A percentile compares a stretch with the other conserved stretches of the same genome.
Evolutionary conservation across 208 protist species (phyloP).

Genomic region (Leishmania aethiopica): DNA sequence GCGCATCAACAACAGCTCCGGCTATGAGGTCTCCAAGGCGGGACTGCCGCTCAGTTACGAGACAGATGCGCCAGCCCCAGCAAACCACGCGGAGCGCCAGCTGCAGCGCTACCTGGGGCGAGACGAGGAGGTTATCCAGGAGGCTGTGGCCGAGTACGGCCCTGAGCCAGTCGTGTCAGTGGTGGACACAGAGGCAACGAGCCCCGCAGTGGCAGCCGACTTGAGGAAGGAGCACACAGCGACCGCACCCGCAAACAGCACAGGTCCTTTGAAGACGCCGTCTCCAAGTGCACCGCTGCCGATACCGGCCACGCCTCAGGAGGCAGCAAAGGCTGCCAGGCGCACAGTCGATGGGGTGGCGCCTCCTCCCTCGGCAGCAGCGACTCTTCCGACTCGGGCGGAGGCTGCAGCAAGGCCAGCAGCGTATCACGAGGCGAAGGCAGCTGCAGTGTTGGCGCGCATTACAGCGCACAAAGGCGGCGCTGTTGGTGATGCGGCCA

Average conservation of each 20-base stretch:
- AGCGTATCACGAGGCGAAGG: not conserved
- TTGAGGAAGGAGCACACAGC: not conserved
- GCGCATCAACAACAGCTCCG: not conserved
- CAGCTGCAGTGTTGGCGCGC: not conserved
- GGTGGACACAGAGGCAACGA: not conserved
- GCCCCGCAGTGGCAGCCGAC: too few species aligned
- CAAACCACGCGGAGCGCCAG: constrained; percentile 30
- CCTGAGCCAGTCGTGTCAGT: not conserved
- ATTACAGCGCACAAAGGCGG: not conserved
- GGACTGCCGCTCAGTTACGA: constrained; percentile 42
- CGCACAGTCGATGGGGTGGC: not conserved
- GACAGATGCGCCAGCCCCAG: constrained; percentile 30
- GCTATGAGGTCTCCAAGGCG: constrained; percentile 17
- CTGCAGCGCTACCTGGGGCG: constrained; percentile 52
- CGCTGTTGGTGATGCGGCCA: not conserved
- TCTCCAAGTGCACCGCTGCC: not conserved
- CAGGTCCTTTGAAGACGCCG: not conserved
- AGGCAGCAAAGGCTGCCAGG: not conserved
- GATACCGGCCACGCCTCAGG: not conserved
- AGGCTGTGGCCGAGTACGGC: constrained; percentile 30
- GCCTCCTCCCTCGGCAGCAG: not conserved
- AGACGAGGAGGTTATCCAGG: constrained; percentile 56
- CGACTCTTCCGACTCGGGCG: not conserved
- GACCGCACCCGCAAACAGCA: not conserved
- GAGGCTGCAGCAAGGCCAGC: not conserved